A percentile compares a stretch with the other conserved stretches of the same genome.
Conservation (phyloP, 805 yeast genomes). For the Teunomyces aglyptinius region DNA sequence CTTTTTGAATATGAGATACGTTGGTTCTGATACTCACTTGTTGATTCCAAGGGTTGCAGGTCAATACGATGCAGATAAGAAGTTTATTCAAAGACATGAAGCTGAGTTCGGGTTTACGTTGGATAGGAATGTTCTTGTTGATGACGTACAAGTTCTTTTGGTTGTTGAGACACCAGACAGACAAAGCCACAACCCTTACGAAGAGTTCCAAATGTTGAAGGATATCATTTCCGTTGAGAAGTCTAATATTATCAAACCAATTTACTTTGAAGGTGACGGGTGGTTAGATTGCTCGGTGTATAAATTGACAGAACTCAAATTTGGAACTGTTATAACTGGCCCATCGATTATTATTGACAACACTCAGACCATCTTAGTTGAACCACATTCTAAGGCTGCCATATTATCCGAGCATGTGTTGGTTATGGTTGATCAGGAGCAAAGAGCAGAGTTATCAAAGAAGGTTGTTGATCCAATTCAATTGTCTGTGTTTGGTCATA, state of each 20-base stretch:
- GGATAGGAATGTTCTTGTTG: constrained; percentile 35
- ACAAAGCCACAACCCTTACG: constrained; percentile 15
- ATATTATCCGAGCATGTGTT: constrained; percentile 27
- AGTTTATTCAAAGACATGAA: constrained; percentile 29
- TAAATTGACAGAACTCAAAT: constrained; percentile 19
- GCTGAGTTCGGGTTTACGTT: constrained; percentile 38
- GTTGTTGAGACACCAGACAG: constrained; percentile 14
- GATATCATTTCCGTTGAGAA: not conserved
- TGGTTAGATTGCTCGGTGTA: constrained; percentile 41
- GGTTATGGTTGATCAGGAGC: constrained; percentile 18
- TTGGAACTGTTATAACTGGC: constrained; percentile 22
- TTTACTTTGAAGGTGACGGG: constrained; percentile 54
- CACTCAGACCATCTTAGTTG: constrained; percentile 28
- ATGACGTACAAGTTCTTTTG: constrained; percentile 34
- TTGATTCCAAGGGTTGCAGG: constrained; percentile 50
- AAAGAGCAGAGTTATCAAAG: constrained; percentile 20
- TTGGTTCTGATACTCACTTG: constrained; percentile 86
- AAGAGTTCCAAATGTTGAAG: constrained; percentile 11
- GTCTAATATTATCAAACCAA: constrained; percentile 14
- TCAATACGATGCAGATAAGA: constrained; percentile 19
- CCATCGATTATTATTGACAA: constrained; percentile 37
- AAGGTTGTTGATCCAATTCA: constrained; percentile 36
- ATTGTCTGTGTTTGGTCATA: constrained; percentile 40
- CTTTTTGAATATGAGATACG: constrained; percentile 74
- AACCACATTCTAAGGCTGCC: constrained; percentile 31